Evolutionary conservation across 2,329 filamentous ascomycete genomes (phyloP), one percentile per base, ranked within the genome.

Genomic region (Alternaria gaisen): DNA sequence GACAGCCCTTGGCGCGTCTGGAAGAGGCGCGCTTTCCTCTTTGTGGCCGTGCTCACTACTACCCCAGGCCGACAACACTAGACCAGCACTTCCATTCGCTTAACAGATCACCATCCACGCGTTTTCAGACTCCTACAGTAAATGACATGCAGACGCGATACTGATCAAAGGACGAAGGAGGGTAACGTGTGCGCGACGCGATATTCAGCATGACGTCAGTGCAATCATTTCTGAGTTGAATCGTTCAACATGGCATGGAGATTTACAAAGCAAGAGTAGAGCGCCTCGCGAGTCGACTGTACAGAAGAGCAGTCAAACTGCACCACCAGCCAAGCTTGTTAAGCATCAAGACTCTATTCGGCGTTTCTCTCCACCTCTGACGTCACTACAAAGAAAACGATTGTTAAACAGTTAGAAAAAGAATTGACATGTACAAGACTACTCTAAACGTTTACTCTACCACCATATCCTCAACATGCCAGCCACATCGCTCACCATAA

Each of bases 181-280:
- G 28, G 7, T 5, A 7, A 41, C 43, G 53, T 53, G 58, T 34
- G n/a, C 20, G 32, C 34, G 26, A 60, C 58, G 41, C 46, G 24
- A 42, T 28, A 28, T 56, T 16, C 3, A 24, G 42, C 18, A 60
- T 60, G 43, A 60, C 57, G 57, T 60, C 57, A 60, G 77, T 0
- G 3, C 3, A 8, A 8, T n/a, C 3, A 6, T 16, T 16, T 24
- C 28, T 12, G 6, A 22, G 4, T 5, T 5, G 44, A 1, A 5
- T 48, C 1, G 4, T 22, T 24, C 28, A 12, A 8, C 30, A 48
- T 32, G 18, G 18, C 14, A 36, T 24, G 24, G 12, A 6, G 18
- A 5, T 30, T 22, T 8, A 34, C 20, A 36, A 22, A n/a, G 30
- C 16, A 28, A 32, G 44, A 48, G 6, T 8, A 48, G 2, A 48